Conservation (phyloP, 2,329 filamentous ascomycete genomes). For the Aspergillus amoenus region DNA sequence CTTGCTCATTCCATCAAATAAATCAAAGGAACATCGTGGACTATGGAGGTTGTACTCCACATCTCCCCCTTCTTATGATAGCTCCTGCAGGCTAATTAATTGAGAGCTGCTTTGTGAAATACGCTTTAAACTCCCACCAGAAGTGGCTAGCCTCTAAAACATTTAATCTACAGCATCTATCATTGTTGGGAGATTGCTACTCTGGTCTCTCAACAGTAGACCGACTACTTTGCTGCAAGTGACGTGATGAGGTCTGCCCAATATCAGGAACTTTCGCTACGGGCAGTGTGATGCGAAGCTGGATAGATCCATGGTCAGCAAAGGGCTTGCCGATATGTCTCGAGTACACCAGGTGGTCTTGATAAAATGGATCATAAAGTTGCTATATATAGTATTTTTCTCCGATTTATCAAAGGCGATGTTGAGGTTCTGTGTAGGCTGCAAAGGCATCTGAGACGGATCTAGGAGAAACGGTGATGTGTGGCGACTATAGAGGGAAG, state of each 20-base stretch:
- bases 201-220: background rate
- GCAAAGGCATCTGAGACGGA: too few species aligned
- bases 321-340: background rate
- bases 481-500: too few species aligned
- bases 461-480: too few species aligned
- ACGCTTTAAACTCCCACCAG: background rate
- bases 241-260: background rate
- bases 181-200: too few species aligned
- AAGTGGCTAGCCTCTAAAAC: too few species aligned
- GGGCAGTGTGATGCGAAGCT: background rate
- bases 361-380: background rate
- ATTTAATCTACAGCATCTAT: too few species aligned
- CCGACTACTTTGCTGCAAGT: background rate
- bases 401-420: too few species aligned
- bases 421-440: too few species aligned
- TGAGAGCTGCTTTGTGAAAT: background rate
- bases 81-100: background rate
- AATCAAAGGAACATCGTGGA: background rate
- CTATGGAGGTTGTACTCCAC: background rate
- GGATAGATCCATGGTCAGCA: background rate
- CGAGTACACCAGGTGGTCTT: background rate
- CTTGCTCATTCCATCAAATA: too few species aligned
- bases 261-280: background rate
- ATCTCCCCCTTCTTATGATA: background rate
- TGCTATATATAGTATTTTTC: too few species aligned